Percentiles rank a stretch among this genome's conserved stretches.
Evolutionary conservation across 2,329 filamentous ascomycete species (phyloP).

Genomic region (Epichloe aotearoae): DNA sequence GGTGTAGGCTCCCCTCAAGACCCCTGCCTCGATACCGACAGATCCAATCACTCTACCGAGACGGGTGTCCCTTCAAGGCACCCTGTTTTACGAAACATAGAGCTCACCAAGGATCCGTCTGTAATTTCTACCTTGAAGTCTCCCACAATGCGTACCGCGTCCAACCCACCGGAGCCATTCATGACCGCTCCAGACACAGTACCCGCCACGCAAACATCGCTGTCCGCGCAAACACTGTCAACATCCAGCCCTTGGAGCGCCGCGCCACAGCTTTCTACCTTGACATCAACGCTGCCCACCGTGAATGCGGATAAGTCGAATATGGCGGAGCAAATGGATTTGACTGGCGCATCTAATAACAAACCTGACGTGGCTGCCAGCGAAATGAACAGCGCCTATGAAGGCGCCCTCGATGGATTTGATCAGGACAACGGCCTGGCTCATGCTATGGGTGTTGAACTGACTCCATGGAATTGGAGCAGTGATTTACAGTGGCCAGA

Average conservation of each 20-base stretch:
- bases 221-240: neutral
- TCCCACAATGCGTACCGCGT: neutral
- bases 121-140: slow-evolving; percentile 7
- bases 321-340: slow-evolving; percentile 8
- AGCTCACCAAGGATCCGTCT: slow-evolving; percentile 17
- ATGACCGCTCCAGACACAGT: neutral
- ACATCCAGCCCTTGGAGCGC: neutral
- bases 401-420: slow-evolving; percentile 33
- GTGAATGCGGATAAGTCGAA: neutral
- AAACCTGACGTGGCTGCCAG: slow-evolving; percentile 21
- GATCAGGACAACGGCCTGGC: slow-evolving; percentile 31
- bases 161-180: neutral
- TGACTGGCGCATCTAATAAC: slow-evolving; percentile 8
- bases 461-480: slow-evolving; percentile 22
- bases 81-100: slow-evolving; percentile 11
- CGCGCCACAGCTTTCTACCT: neutral
- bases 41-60: neutral
- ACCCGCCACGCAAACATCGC: neutral
- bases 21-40: slow-evolving; percentile 2
- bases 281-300: neutral
- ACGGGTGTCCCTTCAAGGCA: slow-evolving; percentile 7
- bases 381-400: slow-evolving; percentile 37
- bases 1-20: slow-evolving; percentile 9
- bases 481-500: slow-evolving; percentile 21
- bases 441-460: slow-evolving; percentile 28